phyloP scores from a whole-genome alignment of 257 asterid species.

The Plantago ovata region DNA sequence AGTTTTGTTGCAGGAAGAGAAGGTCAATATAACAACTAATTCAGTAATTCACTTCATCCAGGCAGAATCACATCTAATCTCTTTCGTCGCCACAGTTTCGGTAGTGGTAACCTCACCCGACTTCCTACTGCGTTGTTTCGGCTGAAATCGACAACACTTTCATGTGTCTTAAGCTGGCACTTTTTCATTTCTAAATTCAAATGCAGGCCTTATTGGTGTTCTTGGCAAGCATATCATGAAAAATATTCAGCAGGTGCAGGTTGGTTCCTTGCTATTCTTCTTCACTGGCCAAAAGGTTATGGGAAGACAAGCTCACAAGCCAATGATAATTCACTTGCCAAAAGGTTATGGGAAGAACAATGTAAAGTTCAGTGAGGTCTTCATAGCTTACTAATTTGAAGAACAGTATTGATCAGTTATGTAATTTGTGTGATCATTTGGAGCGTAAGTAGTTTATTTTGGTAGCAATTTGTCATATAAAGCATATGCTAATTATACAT shows the following conservation, averaged over 20 bases:
- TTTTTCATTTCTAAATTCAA: slow-evolving; percentile 12
- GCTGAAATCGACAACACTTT: not conserved
- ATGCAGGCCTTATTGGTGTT: slow-evolving; percentile 38
- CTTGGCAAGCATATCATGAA: slow-evolving; percentile 51
- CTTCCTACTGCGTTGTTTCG: not conserved
- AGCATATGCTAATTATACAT: no score
- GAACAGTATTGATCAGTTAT: not conserved
- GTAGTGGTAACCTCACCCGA: slow-evolving; percentile 33
- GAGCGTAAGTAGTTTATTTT: not conserved
- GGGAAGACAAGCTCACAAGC: slow-evolving; percentile 49
- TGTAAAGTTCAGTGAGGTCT: slow-evolving; percentile 15
- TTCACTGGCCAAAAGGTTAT: slow-evolving; percentile 28
- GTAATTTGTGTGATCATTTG: not conserved
- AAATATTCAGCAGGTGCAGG: slow-evolving; percentile 63
- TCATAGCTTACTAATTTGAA: not conserved
- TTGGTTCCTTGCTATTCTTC: slow-evolving; percentile 4
- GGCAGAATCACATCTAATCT: slow-evolving; percentile 68
- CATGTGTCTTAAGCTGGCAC: not conserved
- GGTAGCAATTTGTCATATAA: no score
- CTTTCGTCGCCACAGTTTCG: slow-evolving; percentile 48
- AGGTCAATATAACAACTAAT: slow-evolving; percentile 59
- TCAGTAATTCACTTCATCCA: slow-evolving; percentile 83
- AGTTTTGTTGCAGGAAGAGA: slow-evolving; percentile 45
- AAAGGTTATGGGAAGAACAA: slow-evolving; percentile 46
- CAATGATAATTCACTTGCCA: slow-evolving; percentile 40